phyloP scores from a whole-genome alignment of 177 flowering plant species.

The Vitis hybrid region DNA sequence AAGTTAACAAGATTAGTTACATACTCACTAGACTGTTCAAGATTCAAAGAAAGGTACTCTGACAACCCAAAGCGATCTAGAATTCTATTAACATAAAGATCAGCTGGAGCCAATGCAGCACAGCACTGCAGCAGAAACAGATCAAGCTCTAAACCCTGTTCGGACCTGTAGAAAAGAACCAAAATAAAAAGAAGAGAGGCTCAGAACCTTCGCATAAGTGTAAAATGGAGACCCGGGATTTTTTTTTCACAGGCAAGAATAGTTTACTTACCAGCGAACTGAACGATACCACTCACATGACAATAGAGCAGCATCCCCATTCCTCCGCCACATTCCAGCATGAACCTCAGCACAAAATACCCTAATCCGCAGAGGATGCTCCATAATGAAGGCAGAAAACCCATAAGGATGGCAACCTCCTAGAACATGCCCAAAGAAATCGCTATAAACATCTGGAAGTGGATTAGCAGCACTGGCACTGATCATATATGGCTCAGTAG shows the following conservation, averaged over 20 bases:
- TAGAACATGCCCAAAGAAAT: conserved; percentile 58
- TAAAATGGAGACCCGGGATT: neutral
- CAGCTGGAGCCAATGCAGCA: conserved; percentile 95
- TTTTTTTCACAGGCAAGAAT: neutral
- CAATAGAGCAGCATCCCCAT: conserved; percentile 77
- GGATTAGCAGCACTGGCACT: conserved; percentile 22
- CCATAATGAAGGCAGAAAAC: conserved; percentile 89
- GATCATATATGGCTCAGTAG: conserved; percentile 18
- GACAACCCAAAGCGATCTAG: conserved; percentile 79
- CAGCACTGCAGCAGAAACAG: conserved; percentile 92
- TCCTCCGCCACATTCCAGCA: conserved; percentile 98
- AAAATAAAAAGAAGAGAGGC: neutral
- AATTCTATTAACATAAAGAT: conserved; percentile 68
- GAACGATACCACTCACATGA: conserved; percentile 78
- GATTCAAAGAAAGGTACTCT: conserved; percentile 57
- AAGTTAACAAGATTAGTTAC: conserved; percentile 20
- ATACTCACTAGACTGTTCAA: conserved; percentile 68
- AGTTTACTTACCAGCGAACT: conserved; percentile 67
- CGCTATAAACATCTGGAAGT: conserved; percentile 22
- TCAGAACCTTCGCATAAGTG: neutral
- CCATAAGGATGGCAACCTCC: conserved; percentile 78
- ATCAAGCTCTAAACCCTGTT: conserved; percentile 82
- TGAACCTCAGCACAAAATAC: conserved; percentile 90
- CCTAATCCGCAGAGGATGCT: conserved; percentile 81
- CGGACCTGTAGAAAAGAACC: conserved; percentile 59